Evolutionary conservation across 805 yeast genomes (phyloP).

Genomic region (Ogataea paradorogensis): DNA sequence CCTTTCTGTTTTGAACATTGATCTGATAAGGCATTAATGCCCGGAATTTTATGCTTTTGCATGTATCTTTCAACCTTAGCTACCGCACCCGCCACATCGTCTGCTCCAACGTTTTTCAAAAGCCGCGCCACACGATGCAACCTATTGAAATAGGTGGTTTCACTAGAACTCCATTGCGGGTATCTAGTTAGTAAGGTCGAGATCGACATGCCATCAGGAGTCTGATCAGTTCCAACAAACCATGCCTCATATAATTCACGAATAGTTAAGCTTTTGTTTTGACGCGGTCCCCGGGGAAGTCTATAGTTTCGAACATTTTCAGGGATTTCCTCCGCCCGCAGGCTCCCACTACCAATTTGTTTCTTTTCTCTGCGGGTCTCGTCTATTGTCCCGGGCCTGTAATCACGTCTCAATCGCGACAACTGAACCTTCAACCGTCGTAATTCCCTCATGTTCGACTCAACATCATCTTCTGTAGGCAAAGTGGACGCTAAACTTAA

Average conservation of each 20-base stretch:
- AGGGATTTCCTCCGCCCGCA: constrained; percentile 7
- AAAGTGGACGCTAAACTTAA: neutral
- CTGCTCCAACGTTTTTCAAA: constrained; percentile 10
- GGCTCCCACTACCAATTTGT: neutral
- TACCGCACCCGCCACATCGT: constrained; percentile 9
- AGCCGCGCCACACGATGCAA: constrained; percentile 15
- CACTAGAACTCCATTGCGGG: constrained; percentile 17
- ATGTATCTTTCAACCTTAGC: constrained; percentile 13
- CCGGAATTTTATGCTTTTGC: constrained; percentile 11
- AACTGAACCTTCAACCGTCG: constrained; percentile 4
- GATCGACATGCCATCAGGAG: constrained; percentile 15
- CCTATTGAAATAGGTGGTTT: constrained; percentile 17
- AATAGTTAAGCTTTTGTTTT: constrained; percentile 11
- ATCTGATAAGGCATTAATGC: constrained; percentile 17
- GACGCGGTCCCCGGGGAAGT: constrained; percentile 17
- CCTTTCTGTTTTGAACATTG: constrained; percentile 14
- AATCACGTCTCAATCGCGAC: constrained; percentile 2
- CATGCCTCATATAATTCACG: constrained; percentile 17
- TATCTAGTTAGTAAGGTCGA: constrained; percentile 5
- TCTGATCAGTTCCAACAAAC: constrained; percentile 12
- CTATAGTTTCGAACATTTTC: constrained; percentile 13
- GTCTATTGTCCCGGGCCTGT: constrained; percentile 1
- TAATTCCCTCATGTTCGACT: constrained; percentile 1
- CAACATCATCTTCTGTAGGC: constrained; percentile 1
- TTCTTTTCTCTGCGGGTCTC: neutral